These are phyloP conservation scores for Bacterosira constricta DNA, from an alignment of 108 stramenopile species.

Conservation along the genomic window DNA sequence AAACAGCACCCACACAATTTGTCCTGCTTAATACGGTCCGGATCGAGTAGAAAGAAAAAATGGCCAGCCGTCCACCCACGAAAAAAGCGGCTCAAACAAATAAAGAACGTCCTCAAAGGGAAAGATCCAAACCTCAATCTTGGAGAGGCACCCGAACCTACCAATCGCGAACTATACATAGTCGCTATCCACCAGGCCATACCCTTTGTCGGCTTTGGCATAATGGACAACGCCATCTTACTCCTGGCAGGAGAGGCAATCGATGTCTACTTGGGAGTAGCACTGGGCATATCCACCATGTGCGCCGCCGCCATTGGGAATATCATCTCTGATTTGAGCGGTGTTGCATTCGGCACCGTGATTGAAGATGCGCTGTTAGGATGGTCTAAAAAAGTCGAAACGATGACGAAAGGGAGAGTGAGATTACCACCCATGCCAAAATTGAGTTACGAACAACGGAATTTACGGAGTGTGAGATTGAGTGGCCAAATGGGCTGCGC, in stretches of 20 bases:
- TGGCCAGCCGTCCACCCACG: conserved; percentile 21
- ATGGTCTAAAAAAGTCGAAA: conserved; percentile 17
- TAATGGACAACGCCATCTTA: conserved; percentile 97
- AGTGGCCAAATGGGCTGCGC: conserved; percentile 81
- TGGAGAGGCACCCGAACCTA: conserved; percentile 54
- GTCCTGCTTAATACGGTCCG: not conserved
- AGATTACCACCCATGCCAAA: conserved; percentile 59
- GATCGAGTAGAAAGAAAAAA: not conserved
- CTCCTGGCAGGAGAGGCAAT: conserved; percentile 95
- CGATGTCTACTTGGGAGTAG: conserved; percentile 88
- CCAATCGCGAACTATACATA: conserved; percentile 48
- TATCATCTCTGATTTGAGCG: conserved; percentile 73
- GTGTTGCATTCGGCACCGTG: conserved; percentile 74
- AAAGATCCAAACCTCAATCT: not conserved
- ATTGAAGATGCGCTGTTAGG: conserved; percentile 72
- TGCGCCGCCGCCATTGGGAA: conserved; percentile 97
- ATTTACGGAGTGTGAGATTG: conserved; percentile 66
- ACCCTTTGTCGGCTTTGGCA: conserved; percentile 93
- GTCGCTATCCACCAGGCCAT: conserved; percentile 70
- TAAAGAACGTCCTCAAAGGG: conserved; percentile 7
- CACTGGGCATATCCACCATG: conserved; percentile 92
- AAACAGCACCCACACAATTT: not conserved
- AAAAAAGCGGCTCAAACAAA: not conserved
- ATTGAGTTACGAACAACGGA: conserved; percentile 80
- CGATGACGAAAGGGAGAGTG: conserved; percentile 17